Evolutionary conservation across 192 early-diverging fungal species (phyloP), one percentile per base, ranked within the genome.

Genomic region (Paraglomus occultum): DNA sequence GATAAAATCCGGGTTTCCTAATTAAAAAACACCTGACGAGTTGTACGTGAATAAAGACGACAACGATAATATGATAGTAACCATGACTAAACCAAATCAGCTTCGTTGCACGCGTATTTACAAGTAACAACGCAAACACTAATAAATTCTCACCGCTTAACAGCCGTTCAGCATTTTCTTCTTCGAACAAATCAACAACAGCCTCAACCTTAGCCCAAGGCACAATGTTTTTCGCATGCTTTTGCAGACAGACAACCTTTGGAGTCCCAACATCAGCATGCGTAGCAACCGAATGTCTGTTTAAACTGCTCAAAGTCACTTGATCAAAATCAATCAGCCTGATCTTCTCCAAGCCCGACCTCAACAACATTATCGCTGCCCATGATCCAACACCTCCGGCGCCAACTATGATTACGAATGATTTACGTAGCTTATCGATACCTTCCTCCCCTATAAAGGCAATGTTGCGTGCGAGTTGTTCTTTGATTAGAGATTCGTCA

Each of bases 311-410:
- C 20, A 97, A 78, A 1, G 95, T 93, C 14, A 99, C 95, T 78
- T 97, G 95, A 79, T 99, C 97, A 80, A 99, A 99, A 65, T 99
- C 97, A 59, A 99, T 94, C 42, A 99, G 75, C 17, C 95, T 86
- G 44, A 99, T 79, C 38, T 82, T 83, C 67, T 88, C 87, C 1
- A 97, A 91, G 20, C 96, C 97, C 14, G 92, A 89, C 51, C 95
- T 84, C 60, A 94, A 68, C 11, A 99, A 83, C 94, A 99, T 94
- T 48, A 93, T 80, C 5, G 95, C 94, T 38, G 94, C 86, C 86
- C 89, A 89, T 51, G 88, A 89, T 46, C 95, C 96, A 4, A 99
- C 97, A 6, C 97, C 97, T 15, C 97, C 97, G 6, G 92, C 86
- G 44, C 97, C 97, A 11, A 99, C 95, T 43, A 99, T 92, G 63